A percentile compares a stretch with the other conserved stretches of the same genome.
These are phyloP conservation scores for Stromatinia cepivora DNA, from an alignment of 2,329 filamentous ascomycete species.

Conservation along the genomic window DNA sequence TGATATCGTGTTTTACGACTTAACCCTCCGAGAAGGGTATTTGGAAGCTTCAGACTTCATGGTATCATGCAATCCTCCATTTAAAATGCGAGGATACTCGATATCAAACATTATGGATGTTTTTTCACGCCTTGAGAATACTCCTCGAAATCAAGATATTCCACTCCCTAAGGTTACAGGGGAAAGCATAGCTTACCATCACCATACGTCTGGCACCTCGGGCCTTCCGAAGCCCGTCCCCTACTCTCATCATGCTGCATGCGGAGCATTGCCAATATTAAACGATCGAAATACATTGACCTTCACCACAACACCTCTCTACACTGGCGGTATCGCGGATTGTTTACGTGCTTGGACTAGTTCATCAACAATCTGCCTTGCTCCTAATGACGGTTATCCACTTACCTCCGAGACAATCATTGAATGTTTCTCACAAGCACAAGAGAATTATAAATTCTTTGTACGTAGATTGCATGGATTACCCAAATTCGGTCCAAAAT, in stretches of 20 bases:
- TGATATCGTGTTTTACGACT: constrained; percentile 8
- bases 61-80: background rate
- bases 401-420: constrained; percentile 10
- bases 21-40: background rate
- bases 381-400: constrained; percentile 55
- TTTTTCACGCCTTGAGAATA: background rate
- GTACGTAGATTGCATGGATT: background rate
- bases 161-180: background rate
- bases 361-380: constrained; percentile 60
- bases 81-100: background rate
- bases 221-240: constrained; percentile 63
- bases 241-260: constrained; percentile 56
- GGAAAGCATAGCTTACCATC: constrained; percentile 1
- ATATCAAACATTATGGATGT: background rate
- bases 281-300: constrained; percentile 45
- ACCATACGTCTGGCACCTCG: constrained; percentile 65
- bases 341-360: constrained; percentile 62
- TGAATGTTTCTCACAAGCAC: background rate
- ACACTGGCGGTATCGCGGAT: constrained; percentile 65
- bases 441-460: background rate
- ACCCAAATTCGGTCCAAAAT: background rate
- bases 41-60: background rate
- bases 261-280: constrained; percentile 53
- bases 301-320: constrained; percentile 65
- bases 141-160: background rate